Evolutionary conservation across 352 stramenopile species (phyloP), one percentile per base, ranked within the genome.

Genomic region (Hyaloperonospora arabidopsidis): DNA sequence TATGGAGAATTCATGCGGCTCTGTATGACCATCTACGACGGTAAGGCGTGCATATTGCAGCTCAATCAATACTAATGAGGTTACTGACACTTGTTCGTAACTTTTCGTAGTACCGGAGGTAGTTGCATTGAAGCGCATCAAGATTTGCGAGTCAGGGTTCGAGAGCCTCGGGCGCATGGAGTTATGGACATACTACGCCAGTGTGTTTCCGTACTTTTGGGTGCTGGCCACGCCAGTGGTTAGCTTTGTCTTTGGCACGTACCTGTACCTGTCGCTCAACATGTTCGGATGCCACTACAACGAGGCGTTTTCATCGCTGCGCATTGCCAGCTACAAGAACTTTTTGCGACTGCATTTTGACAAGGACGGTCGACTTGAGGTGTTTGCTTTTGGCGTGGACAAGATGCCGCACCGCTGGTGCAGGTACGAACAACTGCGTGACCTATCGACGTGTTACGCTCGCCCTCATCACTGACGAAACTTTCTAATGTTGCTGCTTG

Each of bases 241-340:
- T 2, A 81, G 79, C 43, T 80, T 86, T 45, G 78, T 95, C 43
- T 89, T 95, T 45, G 84, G 84, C 39, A 61, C 74, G 35, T 95
- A 95, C 59, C 58, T 95, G 18, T 95, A 93, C 61, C 57, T 93
- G 43, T 70, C 82, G 44, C 71, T 95, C 62, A 94, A 93, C 50
- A 69, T 91, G 12, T 88, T 94, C 47, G 70, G 74, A 14, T 79
- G 79, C 47, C 86, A 95, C 68, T 95, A 93, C 75, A 94, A 95
- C 62, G 86, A 95, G 51, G 84, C 86, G 10, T 95, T 94, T 43
- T 92, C 81, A 21, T 82, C 86, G 22, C 68, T 95, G 48, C 84
- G 83, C 29, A 90, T 93, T 45, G 76, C 81, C 18, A 93, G 84
- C 56, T 95, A 90, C 79, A 95, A 95, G 65, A 92, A 91, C 63